phyloP scores from a whole-genome alignment of 768 basidiomycete species.

The Lactarius akahatsu region DNA sequence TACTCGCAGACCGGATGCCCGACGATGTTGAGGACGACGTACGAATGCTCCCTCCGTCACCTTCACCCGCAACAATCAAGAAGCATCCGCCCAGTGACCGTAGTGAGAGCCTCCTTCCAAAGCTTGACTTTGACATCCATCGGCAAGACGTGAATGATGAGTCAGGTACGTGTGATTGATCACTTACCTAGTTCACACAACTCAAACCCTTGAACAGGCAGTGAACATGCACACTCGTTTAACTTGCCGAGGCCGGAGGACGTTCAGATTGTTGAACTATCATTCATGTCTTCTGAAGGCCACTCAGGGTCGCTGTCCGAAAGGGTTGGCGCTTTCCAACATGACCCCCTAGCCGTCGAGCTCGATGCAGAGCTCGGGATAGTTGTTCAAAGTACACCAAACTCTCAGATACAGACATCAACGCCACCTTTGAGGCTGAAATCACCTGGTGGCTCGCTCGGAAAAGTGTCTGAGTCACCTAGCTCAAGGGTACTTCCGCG shows the following conservation, averaged over 20 bases:
- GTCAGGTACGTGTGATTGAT: slow-evolving; percentile 13
- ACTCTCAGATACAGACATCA: slow-evolving; percentile 22
- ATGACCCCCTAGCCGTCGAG: slow-evolving; percentile 39
- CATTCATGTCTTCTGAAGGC: slow-evolving; percentile 32
- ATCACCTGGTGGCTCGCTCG: slow-evolving; percentile 7
- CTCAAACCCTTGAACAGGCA: slow-evolving; percentile 28
- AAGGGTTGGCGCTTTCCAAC: slow-evolving; percentile 36
- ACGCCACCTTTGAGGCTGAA: slow-evolving; percentile 25
- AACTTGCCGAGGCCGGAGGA: slow-evolving; percentile 33
- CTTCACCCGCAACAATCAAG: slow-evolving; percentile 42
- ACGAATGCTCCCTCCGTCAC: slow-evolving; percentile 49
- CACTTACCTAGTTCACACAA: neutral
- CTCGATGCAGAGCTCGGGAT: slow-evolving; percentile 31
- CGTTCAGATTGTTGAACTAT: slow-evolving; percentile 34
- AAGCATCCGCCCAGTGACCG: slow-evolving; percentile 25
- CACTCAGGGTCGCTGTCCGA: slow-evolving; percentile 25
- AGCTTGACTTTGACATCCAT: slow-evolving; percentile 35
- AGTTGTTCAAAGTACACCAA: slow-evolving; percentile 14
- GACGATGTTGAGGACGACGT: slow-evolving; percentile 43
- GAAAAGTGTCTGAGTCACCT: slow-evolving; percentile 16
- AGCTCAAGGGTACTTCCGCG: slow-evolving; percentile 26
- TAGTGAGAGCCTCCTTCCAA: slow-evolving; percentile 38
- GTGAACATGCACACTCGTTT: slow-evolving; percentile 35
- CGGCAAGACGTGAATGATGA: slow-evolving; percentile 1
- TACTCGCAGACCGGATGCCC: slow-evolving; percentile 26